These are phyloP conservation scores for Neonectria punicea DNA, from an alignment of 2,329 filamentous ascomycete species.

Conservation along the genomic window DNA sequence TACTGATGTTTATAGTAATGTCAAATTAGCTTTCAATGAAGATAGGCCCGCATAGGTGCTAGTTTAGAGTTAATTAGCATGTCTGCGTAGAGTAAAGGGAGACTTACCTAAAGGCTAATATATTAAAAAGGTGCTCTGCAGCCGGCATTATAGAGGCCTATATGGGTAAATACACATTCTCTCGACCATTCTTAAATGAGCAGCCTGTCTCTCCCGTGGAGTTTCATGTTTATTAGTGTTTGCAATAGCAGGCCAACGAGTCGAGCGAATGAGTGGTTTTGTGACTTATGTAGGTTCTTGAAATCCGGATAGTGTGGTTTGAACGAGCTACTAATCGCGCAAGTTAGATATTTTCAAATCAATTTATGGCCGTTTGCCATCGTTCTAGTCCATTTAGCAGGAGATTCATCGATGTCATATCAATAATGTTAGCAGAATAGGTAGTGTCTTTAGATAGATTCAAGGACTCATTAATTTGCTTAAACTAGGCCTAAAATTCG, in stretches of 20 bases:
- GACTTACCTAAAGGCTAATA: constrained; percentile 38
- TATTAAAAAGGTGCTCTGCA: constrained; percentile 36
- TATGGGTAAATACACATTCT: constrained; percentile 33
- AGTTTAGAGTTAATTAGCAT: not conserved
- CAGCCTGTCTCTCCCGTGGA: constrained; percentile 29
- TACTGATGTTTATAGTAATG: not conserved
- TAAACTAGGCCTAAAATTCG: constrained; percentile 16
- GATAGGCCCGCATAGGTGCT: constrained; percentile 31
- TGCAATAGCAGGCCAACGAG: constrained; percentile 40
- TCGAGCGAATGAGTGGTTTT: constrained; percentile 44
- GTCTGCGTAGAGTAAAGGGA: not conserved
- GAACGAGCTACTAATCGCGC: constrained; percentile 57
- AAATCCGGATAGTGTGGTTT: constrained; percentile 53
- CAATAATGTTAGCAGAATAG: constrained; percentile 49
- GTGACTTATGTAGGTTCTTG: constrained; percentile 46
- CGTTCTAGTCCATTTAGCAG: constrained; percentile 55
- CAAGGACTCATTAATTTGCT: constrained; percentile 15
- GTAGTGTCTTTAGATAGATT: constrained; percentile 39
- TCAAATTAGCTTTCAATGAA: constrained; percentile 39
- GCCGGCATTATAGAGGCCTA: constrained; percentile 36
- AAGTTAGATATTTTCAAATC: constrained; percentile 56
- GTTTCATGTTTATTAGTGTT: constrained; percentile 35
- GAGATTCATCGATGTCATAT: constrained; percentile 9
- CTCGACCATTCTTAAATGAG: constrained; percentile 29
- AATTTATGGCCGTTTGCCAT: constrained; percentile 53